A percentile compares a stretch with the other conserved stretches of the same genome.
Evolutionary conservation across 192 early-diverging fungal species (phyloP).

Genomic region (Linnemannia elongata): DNA sequence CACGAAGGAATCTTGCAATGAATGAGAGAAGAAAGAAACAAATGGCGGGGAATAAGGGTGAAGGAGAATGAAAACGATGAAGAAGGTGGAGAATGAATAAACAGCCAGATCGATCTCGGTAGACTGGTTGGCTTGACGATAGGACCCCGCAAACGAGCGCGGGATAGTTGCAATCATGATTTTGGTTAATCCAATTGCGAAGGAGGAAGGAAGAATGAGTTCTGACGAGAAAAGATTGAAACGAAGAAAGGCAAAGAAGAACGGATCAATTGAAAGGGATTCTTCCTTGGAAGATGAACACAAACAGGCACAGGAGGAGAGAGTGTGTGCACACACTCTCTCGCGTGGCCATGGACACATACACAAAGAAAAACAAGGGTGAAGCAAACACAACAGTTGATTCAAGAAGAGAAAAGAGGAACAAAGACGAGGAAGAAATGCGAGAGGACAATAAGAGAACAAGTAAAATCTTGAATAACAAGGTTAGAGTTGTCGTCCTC

Average conservation of each 20-base stretch:
- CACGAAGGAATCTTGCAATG: not conserved
- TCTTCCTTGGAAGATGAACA: not conserved
- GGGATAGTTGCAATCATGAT: not conserved
- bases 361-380: not conserved
- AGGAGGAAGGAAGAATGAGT: no score
- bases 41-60: not conserved
- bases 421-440: not conserved
- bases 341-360: not conserved
- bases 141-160: not conserved
- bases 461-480: not conserved
- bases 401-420: not conserved
- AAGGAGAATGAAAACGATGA: not conserved
- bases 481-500: not conserved
- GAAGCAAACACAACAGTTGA: not conserved
- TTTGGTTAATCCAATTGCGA: no score
- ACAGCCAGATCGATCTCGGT: not conserved
- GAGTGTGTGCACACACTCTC: not conserved
- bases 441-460: not conserved
- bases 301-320: not conserved
- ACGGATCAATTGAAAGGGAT: not conserved
- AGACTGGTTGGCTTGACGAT: not conserved
- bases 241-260: not conserved
- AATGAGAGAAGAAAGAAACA: not conserved
- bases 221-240: not conserved
- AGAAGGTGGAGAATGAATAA: not conserved